Conservation (phyloP, 148 eudicot genomes). For the Polygonum aviculare region DNA sequence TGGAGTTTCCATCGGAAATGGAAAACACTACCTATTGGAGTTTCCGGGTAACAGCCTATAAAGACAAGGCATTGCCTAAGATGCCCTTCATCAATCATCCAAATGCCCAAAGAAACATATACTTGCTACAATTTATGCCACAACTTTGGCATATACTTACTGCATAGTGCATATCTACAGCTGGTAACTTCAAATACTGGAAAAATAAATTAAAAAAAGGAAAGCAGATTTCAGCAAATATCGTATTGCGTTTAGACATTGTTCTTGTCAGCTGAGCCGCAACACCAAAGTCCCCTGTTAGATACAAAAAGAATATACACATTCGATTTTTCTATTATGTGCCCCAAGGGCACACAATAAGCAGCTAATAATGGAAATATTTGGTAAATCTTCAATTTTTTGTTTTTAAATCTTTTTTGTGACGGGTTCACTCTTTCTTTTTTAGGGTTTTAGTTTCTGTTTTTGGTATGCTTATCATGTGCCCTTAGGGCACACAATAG, state of each 20-base stretch:
- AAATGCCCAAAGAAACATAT: not conserved
- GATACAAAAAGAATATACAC: not conserved
- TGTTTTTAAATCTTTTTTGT: too few species aligned
- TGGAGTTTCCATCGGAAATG: too few species aligned
- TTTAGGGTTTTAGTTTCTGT: too few species aligned
- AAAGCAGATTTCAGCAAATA: not conserved
- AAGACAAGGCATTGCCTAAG: not conserved
- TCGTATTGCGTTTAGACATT: slow-evolving; percentile 98
- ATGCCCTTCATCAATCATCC: not conserved
- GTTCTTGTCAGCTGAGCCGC: slow-evolving; percentile 98
- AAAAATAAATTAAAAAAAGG: not conserved
- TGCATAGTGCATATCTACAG: slow-evolving; percentile 1
- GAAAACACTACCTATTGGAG: too few species aligned
- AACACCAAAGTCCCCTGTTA: slow-evolving; percentile 96
- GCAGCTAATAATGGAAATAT: too few species aligned
- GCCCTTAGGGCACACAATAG: too few species aligned
- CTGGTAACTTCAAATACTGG: not conserved
- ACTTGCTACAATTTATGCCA: not conserved
- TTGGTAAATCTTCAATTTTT: too few species aligned
- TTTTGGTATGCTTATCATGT: too few species aligned
- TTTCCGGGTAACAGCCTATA: not conserved
- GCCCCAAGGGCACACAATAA: too few species aligned
- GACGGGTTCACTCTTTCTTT: too few species aligned
- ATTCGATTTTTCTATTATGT: too few species aligned
- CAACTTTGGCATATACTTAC: not conserved